Percentiles rank a stretch among this genome's conserved stretches.
Evolutionary conservation across 1,284 basidiomycete species (phyloP).

Genomic region (Apiotrichum veenhuisii): DNA sequence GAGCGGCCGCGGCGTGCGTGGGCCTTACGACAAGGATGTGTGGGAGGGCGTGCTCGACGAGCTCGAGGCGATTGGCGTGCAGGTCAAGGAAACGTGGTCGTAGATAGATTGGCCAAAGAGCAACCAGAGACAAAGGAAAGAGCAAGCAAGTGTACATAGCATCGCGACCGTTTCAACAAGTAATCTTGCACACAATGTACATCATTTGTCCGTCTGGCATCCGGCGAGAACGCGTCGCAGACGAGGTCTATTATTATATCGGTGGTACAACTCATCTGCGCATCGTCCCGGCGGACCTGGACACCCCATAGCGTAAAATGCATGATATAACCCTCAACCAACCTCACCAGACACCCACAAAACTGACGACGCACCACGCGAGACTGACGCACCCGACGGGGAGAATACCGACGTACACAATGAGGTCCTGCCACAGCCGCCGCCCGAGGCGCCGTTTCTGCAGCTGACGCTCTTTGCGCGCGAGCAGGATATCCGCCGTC

Average conservation of each 20-base stretch:
- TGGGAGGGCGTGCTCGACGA: slow-evolving; percentile 62
- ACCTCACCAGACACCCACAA: slow-evolving; percentile 44
- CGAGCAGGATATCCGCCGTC: slow-evolving; percentile 45
- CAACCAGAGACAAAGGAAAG: background rate
- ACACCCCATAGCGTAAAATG: too few relatives aligned
- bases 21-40: slow-evolving; percentile 60
- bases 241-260: too few relatives aligned
- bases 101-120: background rate
- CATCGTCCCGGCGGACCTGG: too few relatives aligned
- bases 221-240: too few relatives aligned
- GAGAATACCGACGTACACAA: slow-evolving; percentile 50
- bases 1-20: slow-evolving; percentile 60
- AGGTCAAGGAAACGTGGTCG: slow-evolving; percentile 60
- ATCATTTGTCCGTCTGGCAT: background rate
- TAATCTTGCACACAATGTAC: background rate
- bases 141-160: background rate
- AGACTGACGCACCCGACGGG: slow-evolving; percentile 42
- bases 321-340: too few relatives aligned
- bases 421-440: slow-evolving; percentile 50
- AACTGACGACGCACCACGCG: slow-evolving; percentile 42
- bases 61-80: slow-evolving; percentile 62
- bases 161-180: background rate
- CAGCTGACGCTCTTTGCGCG: slow-evolving; percentile 49
- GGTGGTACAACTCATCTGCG: too few relatives aligned
- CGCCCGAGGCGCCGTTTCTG: slow-evolving; percentile 48